These are phyloP conservation scores for Combretum micranthum DNA, from an alignment of 345 rosid genomes.

Conservation along the genomic window DNA sequence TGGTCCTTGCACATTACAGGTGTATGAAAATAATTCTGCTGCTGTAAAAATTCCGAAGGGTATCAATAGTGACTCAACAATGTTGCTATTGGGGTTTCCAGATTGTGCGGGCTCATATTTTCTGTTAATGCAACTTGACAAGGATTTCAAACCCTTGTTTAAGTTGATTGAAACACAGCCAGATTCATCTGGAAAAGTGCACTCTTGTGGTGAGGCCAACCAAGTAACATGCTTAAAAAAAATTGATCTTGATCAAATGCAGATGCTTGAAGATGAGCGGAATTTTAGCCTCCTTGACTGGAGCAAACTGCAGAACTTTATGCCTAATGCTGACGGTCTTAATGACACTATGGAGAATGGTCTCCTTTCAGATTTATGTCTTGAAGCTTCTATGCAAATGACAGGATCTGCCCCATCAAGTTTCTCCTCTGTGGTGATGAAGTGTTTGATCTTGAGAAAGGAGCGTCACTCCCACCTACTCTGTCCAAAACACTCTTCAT, in stretches of 20 bases:
- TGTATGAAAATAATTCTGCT: slow-evolving; percentile 68
- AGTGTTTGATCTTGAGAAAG: slow-evolving; percentile 85
- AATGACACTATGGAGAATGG: slow-evolving; percentile 44
- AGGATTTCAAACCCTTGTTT: slow-evolving; percentile 85
- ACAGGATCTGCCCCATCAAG: slow-evolving; percentile 46
- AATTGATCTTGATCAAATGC: slow-evolving; percentile 77
- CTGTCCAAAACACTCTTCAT: slow-evolving; percentile 39
- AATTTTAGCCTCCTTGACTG: slow-evolving; percentile 54
- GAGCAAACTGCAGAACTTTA: slow-evolving; percentile 40
- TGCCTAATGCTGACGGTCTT: slow-evolving; percentile 36
- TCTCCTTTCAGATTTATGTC: slow-evolving; percentile 45
- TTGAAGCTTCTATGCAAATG: slow-evolving; percentile 45
- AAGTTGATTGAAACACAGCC: slow-evolving; percentile 59
- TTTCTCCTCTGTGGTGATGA: slow-evolving; percentile 85
- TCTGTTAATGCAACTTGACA: slow-evolving; percentile 83
- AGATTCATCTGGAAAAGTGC: slow-evolving; percentile 47
- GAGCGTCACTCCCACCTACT: slow-evolving; percentile 36
- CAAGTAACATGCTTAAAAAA: slow-evolving; percentile 52
- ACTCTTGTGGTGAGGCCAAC: slow-evolving; percentile 44
- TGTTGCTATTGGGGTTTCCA: slow-evolving; percentile 87
- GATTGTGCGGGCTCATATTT: slow-evolving; percentile 77
- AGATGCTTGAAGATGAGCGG: slow-evolving; percentile 76
- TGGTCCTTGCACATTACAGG: slow-evolving; percentile 62
- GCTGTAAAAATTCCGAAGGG: slow-evolving; percentile 63
- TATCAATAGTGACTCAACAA: slow-evolving; percentile 45